These are phyloP conservation scores for Stachybotrys chartarum DNA, from an alignment of 2,329 filamentous ascomycete species.

Conservation along the genomic window DNA sequence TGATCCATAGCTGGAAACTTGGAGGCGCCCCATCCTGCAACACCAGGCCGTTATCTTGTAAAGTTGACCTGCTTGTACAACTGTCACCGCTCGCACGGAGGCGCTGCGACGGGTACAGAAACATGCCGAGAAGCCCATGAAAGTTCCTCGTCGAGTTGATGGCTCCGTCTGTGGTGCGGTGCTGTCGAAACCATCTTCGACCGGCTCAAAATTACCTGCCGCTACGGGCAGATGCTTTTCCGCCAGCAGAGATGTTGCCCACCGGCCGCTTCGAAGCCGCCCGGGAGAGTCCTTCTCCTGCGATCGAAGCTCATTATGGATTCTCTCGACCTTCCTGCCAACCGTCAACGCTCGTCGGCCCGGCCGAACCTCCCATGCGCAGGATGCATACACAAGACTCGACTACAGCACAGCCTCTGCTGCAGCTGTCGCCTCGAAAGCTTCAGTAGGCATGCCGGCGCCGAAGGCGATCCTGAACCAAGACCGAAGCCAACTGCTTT, in stretches of 20 bases:
- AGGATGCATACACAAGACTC: conserved; percentile 12
- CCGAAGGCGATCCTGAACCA: conserved; percentile 7
- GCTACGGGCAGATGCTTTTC: conserved; percentile 18
- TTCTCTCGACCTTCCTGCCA: conserved; percentile 32
- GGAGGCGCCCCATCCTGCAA: not conserved
- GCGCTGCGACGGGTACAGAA: conserved; percentile 12
- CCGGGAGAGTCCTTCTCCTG: conserved; percentile 15
- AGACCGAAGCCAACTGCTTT: conserved; percentile 39
- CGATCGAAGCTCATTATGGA: conserved; percentile 27
- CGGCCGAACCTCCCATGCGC: conserved; percentile 6
- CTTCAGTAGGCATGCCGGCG: conserved; percentile 4
- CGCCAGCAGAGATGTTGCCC: conserved; percentile 10
- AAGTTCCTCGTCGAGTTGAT: conserved; percentile 51
- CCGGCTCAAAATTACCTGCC: conserved; percentile 4
- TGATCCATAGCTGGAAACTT: not conserved
- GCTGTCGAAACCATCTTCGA: conserved; percentile 37
- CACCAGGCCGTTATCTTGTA: not conserved
- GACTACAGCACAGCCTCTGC: conserved; percentile 19
- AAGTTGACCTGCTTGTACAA: not conserved
- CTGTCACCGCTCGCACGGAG: not conserved
- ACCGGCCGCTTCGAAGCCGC: conserved; percentile 7
- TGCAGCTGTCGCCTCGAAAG: conserved; percentile 8
- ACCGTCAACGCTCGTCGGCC: conserved; percentile 12
- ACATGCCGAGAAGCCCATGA: conserved; percentile 53
- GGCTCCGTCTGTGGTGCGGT: conserved; percentile 52